phyloP scores from a whole-genome alignment of 2,329 filamentous ascomycete genomes.

The Colletotrichum lupini region DNA sequence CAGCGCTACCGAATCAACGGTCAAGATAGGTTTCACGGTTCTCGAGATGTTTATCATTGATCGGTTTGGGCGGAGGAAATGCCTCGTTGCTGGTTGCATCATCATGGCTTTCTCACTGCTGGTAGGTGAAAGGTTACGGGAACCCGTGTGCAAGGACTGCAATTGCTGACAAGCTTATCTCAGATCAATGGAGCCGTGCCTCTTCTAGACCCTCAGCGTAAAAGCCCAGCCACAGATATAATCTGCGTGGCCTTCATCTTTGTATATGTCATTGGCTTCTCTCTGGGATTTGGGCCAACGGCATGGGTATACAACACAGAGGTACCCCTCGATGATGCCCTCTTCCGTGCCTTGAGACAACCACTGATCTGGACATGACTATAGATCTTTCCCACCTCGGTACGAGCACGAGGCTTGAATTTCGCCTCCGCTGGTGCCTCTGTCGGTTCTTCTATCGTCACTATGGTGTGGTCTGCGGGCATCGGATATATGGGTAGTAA shows the following conservation, averaged over 20 bases:
- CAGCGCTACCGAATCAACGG: slow-evolving; percentile 66
- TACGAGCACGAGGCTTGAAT: slow-evolving; percentile 67
- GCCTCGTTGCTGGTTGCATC: slow-evolving; percentile 58
- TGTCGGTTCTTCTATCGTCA: slow-evolving; percentile 65
- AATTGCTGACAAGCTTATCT: neutral
- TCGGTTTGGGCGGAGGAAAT: slow-evolving; percentile 59
- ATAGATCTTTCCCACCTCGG: slow-evolving; percentile 67
- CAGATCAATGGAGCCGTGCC: slow-evolving; percentile 67
- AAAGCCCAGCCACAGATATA: slow-evolving; percentile 59
- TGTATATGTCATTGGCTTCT: slow-evolving; percentile 68
- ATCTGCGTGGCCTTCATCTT: slow-evolving; percentile 67
- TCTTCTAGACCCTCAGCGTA: slow-evolving; percentile 60
- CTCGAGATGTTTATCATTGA: slow-evolving; percentile 69
- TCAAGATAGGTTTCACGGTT: slow-evolving; percentile 67
- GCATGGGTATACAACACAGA: slow-evolving; percentile 71
- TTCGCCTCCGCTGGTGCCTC: slow-evolving; percentile 65
- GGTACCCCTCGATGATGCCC: slow-evolving; percentile 44
- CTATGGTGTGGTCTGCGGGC: slow-evolving; percentile 67
- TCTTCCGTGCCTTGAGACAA: neutral
- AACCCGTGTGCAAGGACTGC: too few species aligned
- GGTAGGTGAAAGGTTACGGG: slow-evolving; percentile 47
- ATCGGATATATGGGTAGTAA: slow-evolving; percentile 60
- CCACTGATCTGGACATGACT: neutral
- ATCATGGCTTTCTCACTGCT: slow-evolving; percentile 66
- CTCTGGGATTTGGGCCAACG: slow-evolving; percentile 66